phyloP scores from a whole-genome alignment of 139 green algal species.

The Picocystis salinarum region DNA sequence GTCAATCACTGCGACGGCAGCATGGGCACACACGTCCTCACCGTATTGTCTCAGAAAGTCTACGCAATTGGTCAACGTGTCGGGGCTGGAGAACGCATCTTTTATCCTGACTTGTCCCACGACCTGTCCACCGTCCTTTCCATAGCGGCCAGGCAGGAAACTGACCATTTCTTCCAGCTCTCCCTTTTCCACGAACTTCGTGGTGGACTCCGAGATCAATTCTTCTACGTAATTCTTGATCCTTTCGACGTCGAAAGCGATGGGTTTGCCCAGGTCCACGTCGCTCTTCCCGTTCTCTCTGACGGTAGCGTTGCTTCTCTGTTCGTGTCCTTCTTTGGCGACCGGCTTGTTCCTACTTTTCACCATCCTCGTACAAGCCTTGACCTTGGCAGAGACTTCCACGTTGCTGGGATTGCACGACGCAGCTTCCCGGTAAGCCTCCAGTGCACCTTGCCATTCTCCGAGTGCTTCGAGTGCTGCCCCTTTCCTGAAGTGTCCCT shows the following conservation, averaged over 20 bases:
- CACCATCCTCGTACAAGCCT: background rate
- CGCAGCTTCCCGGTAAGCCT: slow-evolving; percentile 1
- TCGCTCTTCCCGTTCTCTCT: background rate
- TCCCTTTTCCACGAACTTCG: too few relatives aligned
- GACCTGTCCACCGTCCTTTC: background rate
- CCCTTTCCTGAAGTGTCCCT: slow-evolving; percentile 41
- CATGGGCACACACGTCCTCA: background rate
- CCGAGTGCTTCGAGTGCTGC: slow-evolving; percentile 12
- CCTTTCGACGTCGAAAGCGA: background rate
- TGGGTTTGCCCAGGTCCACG: background rate
- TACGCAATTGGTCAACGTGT: background rate
- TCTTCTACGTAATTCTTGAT: background rate
- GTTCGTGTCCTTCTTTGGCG: slow-evolving; percentile 2
- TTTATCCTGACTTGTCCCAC: background rate
- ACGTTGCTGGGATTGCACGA: background rate
- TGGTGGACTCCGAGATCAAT: background rate
- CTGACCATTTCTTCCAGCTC: too few relatives aligned
- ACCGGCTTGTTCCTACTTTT: background rate
- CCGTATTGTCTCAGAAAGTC: background rate
- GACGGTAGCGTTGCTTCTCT: background rate
- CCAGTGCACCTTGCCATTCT: slow-evolving; percentile 15
- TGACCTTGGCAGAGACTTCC: slow-evolving; percentile 1
- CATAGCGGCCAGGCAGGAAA: too few relatives aligned
- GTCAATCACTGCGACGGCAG: background rate
- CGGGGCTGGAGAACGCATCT: background rate